phyloP scores from a whole-genome alignment of 805 yeast genomes.

The Schwanniomyces polymorphus region DNA sequence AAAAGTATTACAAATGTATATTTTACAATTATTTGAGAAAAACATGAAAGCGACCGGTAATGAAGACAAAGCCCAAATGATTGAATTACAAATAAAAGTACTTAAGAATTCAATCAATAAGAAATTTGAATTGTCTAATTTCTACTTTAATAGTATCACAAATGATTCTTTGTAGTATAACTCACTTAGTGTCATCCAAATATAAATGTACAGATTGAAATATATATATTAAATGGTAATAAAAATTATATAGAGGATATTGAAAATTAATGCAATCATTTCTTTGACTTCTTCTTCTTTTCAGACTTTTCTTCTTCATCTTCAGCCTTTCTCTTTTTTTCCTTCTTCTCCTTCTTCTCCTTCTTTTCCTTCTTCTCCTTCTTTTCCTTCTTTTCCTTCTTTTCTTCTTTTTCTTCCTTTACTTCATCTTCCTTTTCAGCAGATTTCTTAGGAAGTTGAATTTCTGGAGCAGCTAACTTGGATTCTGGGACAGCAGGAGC shows the following conservation, averaged over 20 bases:
- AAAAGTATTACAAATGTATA: slow-evolving; percentile 16
- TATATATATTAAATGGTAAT: not conserved
- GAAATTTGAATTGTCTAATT: slow-evolving; percentile 7
- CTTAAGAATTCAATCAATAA: slow-evolving; percentile 5
- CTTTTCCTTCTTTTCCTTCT: slow-evolving; percentile 53
- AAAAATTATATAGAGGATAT: not conserved
- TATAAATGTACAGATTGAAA: slow-evolving; percentile 6
- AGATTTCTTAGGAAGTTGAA: slow-evolving; percentile 50
- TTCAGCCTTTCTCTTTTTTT: slow-evolving; percentile 19
- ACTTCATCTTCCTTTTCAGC: slow-evolving; percentile 43
- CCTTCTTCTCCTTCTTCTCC: slow-evolving; percentile 43
- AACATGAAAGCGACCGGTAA: slow-evolving; percentile 16
- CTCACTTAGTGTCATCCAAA: not conserved
- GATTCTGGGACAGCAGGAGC: slow-evolving; percentile 61
- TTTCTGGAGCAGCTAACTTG: slow-evolving; percentile 48
- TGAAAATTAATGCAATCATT: slow-evolving; percentile 17
- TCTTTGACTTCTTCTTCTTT: slow-evolving; percentile 52
- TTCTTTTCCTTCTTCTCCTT: slow-evolving; percentile 63
- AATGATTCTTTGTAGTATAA: not conserved
- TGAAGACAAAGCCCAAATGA: slow-evolving; percentile 18
- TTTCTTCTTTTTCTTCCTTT: slow-evolving; percentile 27
- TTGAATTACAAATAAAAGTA: slow-evolving; percentile 16
- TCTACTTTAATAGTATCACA: not conserved
- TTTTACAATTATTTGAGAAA: slow-evolving; percentile 14
- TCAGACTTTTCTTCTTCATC: slow-evolving; percentile 44